A percentile compares a stretch with the other conserved stretches of the same genome.
Conservation (phyloP, 495 filamentous ascomycete genomes). For the Patellaria atrata region DNA sequence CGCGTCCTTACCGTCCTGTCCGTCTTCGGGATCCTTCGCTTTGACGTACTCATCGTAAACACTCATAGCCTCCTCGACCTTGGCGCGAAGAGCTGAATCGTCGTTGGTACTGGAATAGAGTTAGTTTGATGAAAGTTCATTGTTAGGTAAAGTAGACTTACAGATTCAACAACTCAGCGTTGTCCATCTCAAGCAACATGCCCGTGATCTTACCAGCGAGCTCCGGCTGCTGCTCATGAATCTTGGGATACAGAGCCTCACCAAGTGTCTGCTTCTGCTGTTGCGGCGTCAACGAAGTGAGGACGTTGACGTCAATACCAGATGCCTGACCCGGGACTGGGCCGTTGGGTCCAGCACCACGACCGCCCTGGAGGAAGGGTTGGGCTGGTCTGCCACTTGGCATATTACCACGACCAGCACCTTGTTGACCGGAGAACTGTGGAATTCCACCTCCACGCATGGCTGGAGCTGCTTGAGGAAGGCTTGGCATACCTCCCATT, state of each 20-base stretch:
- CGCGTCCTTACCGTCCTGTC: constrained; percentile 11
- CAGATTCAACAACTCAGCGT: constrained; percentile 80
- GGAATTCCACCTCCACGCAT: constrained; percentile 56
- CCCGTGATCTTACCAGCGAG: constrained; percentile 98
- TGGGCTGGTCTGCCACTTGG: constrained; percentile 15
- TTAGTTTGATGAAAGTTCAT: constrained; percentile 14
- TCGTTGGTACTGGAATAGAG: constrained; percentile 61
- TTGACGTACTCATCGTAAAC: constrained; percentile 99
- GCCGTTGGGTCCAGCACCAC: constrained; percentile 27
- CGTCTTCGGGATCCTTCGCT: constrained; percentile 39
- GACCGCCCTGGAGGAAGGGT: constrained; percentile 19
- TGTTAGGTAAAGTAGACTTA: constrained; percentile 43
- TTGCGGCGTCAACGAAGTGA: constrained; percentile 40
- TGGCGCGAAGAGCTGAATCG: constrained; percentile 72
- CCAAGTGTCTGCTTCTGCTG: constrained; percentile 98
- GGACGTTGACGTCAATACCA: constrained; percentile 30
- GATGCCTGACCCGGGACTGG: constrained; percentile 30
- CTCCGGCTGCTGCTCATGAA: constrained; percentile 79
- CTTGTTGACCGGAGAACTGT: constrained; percentile 9
- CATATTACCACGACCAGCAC: constrained; percentile 9
- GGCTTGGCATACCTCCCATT: constrained; percentile 47
- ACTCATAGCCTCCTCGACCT: constrained; percentile 90
- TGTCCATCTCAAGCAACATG: constrained; percentile 99
- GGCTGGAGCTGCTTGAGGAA: constrained; percentile 45
- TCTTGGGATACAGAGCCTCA: constrained; percentile 96